phyloP scores from a whole-genome alignment of 2,329 filamentous ascomycete species.

The Coniella lustricola region DNA sequence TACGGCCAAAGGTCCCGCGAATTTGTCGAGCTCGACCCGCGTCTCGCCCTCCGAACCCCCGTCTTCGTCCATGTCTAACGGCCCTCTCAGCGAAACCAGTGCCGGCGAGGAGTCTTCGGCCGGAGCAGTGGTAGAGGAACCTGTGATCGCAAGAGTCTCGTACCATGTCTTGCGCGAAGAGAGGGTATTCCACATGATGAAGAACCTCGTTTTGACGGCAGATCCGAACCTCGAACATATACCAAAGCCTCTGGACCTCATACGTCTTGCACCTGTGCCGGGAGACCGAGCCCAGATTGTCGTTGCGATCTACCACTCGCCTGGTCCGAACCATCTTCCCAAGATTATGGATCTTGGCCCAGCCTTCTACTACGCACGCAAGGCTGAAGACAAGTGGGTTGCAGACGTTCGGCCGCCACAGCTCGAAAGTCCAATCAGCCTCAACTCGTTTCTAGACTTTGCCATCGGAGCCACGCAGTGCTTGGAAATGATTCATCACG shows the following conservation, averaged over 20 bases:
- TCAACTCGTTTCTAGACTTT: slow-evolving; percentile 80
- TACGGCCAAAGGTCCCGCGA: slow-evolving; percentile 21
- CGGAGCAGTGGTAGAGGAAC: slow-evolving; percentile 50
- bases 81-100: slow-evolving; percentile 9
- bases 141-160: slow-evolving; percentile 75
- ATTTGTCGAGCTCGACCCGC: slow-evolving; percentile 32
- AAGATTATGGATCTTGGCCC: slow-evolving; percentile 72
- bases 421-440: slow-evolving; percentile 54
- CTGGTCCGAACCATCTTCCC: slow-evolving; percentile 65
- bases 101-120: slow-evolving; percentile 21
- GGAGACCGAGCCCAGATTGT: slow-evolving; percentile 66
- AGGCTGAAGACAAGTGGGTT: slow-evolving; percentile 44
- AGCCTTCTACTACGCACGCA: slow-evolving; percentile 55
- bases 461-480: slow-evolving; percentile 83
- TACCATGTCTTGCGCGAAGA: slow-evolving; percentile 78
- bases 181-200: slow-evolving; percentile 77
- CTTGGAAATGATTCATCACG: slow-evolving; percentile 84
- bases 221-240: slow-evolving; percentile 72
- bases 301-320: slow-evolving; percentile 74
- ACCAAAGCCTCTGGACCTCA: slow-evolving; percentile 70
- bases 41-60: slow-evolving; percentile 34
- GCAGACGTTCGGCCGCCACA: slow-evolving; percentile 36
- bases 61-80: slow-evolving; percentile 19
- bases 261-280: slow-evolving; percentile 60
- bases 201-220: slow-evolving; percentile 60